Evolutionary conservation across 768 basidiomycete species (phyloP).

Genomic region (Tephrocybe sp.): DNA sequence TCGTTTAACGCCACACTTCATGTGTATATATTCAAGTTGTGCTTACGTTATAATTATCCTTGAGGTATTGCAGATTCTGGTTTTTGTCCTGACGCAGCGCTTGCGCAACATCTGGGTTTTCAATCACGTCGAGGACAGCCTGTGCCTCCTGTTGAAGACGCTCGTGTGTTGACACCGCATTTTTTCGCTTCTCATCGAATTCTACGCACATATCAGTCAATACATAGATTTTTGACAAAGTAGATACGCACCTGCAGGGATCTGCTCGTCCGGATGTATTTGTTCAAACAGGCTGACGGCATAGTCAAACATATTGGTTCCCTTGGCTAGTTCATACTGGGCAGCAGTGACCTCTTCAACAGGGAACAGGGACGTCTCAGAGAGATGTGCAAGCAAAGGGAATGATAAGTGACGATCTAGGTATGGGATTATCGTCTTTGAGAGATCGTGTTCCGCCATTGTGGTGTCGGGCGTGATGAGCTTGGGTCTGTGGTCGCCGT

Average conservation of each 20-base stretch:
- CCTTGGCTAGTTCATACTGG: conserved; percentile 96
- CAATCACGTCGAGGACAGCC: conserved; percentile 92
- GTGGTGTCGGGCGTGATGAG: neutral
- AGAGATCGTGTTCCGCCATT: conserved; percentile 91
- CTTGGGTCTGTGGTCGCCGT: conserved; percentile 8
- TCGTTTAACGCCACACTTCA: neutral
- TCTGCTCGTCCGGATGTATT: conserved; percentile 68
- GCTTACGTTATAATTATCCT: conserved; percentile 88
- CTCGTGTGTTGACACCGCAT: conserved; percentile 82
- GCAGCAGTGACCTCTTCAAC: conserved; percentile 80
- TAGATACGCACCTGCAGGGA: conserved; percentile 58
- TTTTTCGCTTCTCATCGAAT: conserved; percentile 79
- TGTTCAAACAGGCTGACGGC: conserved; percentile 78
- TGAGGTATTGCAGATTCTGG: conserved; percentile 92
- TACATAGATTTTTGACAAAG: neutral
- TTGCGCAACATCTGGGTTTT: conserved; percentile 94
- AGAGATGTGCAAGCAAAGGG: conserved; percentile 88
- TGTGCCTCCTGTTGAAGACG: conserved; percentile 88
- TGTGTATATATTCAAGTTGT: conserved; percentile 25
- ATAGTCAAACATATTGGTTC: conserved; percentile 98
- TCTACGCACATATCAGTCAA: conserved; percentile 46
- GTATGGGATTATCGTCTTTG: conserved; percentile 87
- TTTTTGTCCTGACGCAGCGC: conserved; percentile 95
- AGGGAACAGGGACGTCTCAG: conserved; percentile 73
- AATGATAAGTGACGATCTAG: conserved; percentile 94